phyloP scores from a whole-genome alignment of 2,329 filamentous ascomycete species.

The Microthyrium microscopicum region DNA sequence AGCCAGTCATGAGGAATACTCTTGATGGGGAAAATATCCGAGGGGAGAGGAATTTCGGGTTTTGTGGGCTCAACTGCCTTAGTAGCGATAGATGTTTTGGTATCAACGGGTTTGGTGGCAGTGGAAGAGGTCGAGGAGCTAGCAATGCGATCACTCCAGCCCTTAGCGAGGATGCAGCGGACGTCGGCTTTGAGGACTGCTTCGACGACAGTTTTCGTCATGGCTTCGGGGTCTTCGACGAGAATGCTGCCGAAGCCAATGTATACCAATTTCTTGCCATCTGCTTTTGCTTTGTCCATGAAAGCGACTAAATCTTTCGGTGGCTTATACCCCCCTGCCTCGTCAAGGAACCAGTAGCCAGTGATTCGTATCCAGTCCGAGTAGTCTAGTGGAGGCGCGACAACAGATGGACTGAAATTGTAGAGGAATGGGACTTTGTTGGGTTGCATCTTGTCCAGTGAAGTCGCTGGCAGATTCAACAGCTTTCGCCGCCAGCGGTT shows the following conservation, averaged over 20 bases:
- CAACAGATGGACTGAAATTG: slow-evolving; percentile 88
- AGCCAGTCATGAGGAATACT: slow-evolving; percentile 93
- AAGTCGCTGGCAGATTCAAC: slow-evolving; percentile 64
- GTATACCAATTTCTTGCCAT: slow-evolving; percentile 85
- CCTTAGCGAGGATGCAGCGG: slow-evolving; percentile 85
- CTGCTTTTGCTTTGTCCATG: slow-evolving; percentile 63
- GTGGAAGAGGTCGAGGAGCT: too few relatives aligned
- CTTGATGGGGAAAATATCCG: slow-evolving; percentile 75
- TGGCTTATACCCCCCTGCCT: slow-evolving; percentile 51
- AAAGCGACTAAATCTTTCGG: slow-evolving; percentile 62
- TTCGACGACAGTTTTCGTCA: slow-evolving; percentile 87
- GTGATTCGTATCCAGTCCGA: slow-evolving; percentile 96
- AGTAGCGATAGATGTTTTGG: too few relatives aligned
- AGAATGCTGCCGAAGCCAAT: slow-evolving; percentile 96
- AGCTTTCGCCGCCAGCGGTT: slow-evolving; percentile 81
- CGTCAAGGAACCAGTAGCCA: slow-evolving; percentile 94
- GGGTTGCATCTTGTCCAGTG: slow-evolving; percentile 75
- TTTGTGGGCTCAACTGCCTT: slow-evolving; percentile 33
- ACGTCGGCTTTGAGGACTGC: slow-evolving; percentile 84
- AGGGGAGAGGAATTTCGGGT: slow-evolving; percentile 52
- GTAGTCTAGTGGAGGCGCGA: slow-evolving; percentile 87
- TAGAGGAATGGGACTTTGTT: slow-evolving; percentile 98
- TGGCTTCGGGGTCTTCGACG: slow-evolving; percentile 69
- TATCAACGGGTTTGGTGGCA: slow-evolving; percentile 19
- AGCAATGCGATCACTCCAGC: slow-evolving; percentile 77